Conservation (phyloP, 768 basidiomycete species). For the Clitopilus passeckerianus region DNA sequence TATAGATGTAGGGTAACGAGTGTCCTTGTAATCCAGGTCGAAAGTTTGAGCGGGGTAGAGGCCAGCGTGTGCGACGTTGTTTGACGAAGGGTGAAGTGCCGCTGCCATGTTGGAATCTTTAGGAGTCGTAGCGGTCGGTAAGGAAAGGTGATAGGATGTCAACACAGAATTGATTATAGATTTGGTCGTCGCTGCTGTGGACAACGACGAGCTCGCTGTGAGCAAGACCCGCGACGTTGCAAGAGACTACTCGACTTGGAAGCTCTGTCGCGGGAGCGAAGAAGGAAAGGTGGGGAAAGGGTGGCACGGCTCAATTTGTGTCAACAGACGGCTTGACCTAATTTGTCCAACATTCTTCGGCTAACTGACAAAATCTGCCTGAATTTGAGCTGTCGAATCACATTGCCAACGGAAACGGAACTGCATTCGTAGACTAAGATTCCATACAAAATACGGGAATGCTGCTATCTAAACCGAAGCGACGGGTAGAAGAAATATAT, state of each 20-base stretch:
- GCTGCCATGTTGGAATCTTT: constrained; percentile 36
- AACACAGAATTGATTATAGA: background rate
- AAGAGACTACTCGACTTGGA: background rate
- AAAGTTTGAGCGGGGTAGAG: constrained; percentile 46
- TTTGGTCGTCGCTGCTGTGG: constrained; percentile 3
- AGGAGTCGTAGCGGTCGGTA: constrained; percentile 9
- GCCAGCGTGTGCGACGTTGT: constrained; percentile 24
- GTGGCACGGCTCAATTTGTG: background rate
- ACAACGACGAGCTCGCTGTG: constrained; percentile 4
- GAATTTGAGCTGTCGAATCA: background rate
- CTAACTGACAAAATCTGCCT: constrained; percentile 10
- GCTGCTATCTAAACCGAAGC: background rate
- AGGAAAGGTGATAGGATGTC: constrained; percentile 11
- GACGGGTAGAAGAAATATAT: background rate
- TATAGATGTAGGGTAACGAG: constrained; percentile 42
- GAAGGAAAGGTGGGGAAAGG: constrained; percentile 5
- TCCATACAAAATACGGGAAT: background rate
- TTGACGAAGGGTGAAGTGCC: constrained; percentile 42
- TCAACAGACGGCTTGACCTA: constrained; percentile 4
- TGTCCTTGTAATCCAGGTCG: constrained; percentile 61
- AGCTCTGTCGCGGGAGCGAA: background rate
- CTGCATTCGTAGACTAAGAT: background rate
- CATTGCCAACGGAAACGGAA: background rate
- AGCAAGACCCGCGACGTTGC: background rate
- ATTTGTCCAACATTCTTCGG: constrained; percentile 12